Conservation (phyloP, 2,329 filamentous ascomycete genomes). For the Clathrospora elynae region DNA sequence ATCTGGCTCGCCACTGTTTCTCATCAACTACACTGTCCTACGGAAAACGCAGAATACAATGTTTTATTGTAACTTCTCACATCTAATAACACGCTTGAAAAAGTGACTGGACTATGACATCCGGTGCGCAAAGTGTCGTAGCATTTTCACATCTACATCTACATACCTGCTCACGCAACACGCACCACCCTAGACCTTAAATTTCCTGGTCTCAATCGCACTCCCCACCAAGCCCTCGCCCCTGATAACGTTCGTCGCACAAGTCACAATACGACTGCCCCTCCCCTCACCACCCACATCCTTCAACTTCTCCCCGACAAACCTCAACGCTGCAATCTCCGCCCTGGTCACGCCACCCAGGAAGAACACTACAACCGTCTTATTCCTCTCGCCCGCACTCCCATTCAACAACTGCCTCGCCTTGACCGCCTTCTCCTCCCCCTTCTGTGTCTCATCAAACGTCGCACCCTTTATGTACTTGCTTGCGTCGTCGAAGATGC, state of each 20-base stretch:
- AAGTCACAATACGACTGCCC: conserved; percentile 84
- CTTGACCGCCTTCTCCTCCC: conserved; percentile 89
- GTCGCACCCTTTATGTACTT: conserved; percentile 87
- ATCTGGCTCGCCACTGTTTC: too few relatives aligned
- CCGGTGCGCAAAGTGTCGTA: too few relatives aligned
- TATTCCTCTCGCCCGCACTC: conserved; percentile 58
- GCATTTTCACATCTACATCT: too few relatives aligned
- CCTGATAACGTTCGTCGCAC: conserved; percentile 88
- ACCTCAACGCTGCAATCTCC: conserved; percentile 90
- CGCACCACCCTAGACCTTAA: conserved; percentile 21
- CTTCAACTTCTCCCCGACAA: conserved; percentile 75
- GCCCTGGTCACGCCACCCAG: conserved; percentile 96
- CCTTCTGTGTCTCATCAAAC: conserved; percentile 90
- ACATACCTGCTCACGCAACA: too few relatives aligned
- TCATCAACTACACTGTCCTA: too few relatives aligned
- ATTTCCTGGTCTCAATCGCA: conserved; percentile 70
- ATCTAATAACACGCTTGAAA: too few relatives aligned
- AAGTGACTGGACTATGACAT: too few relatives aligned
- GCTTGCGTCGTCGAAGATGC: conserved; percentile 89
- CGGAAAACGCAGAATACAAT: too few relatives aligned
- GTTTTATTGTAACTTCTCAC: too few relatives aligned
- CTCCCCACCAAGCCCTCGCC: conserved; percentile 88
- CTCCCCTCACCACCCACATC: conserved; percentile 69
- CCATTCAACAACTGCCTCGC: conserved; percentile 83
- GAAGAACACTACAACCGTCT: conserved; percentile 95